Percentiles rank a stretch among this genome's conserved stretches.
phyloP scores from a whole-genome alignment of 225 moss, liverwort and hornwort species.

The Marchantia paleacea region DNA sequence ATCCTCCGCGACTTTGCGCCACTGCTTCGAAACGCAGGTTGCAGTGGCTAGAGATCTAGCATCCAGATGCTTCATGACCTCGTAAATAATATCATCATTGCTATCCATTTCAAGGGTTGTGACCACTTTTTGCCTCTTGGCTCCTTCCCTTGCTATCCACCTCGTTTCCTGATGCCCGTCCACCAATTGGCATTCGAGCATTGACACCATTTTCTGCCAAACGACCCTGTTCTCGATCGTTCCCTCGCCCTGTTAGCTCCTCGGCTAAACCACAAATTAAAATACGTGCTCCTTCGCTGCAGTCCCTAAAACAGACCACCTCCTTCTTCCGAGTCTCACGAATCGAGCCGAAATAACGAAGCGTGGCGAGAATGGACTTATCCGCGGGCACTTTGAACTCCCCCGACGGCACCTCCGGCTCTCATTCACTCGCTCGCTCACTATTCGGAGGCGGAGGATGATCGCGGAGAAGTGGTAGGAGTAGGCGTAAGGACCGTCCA shows the following conservation, averaged over 20 bases:
- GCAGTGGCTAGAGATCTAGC: conserved; percentile 40
- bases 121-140: conserved; percentile 29
- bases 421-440: background rate
- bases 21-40: conserved; percentile 36
- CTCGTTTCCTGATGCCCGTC: conserved; percentile 16
- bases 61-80: conserved; percentile 50
- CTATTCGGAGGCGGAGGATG: too few species aligned
- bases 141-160: conserved; percentile 26
- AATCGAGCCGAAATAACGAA: background rate
- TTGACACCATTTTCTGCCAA: conserved; percentile 28
- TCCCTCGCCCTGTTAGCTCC: too few species aligned
- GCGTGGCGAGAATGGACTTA: background rate
- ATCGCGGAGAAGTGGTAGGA: too few species aligned
- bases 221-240: background rate
- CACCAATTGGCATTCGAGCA: conserved; percentile 19
- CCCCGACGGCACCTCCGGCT: background rate
- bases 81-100: conserved; percentile 41
- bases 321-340: too few species aligned
- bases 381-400: too few species aligned
- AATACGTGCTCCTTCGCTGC: background rate
- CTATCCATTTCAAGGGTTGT: conserved; percentile 19
- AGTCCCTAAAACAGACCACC: background rate
- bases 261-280: background rate
- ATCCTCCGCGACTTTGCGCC: conserved; percentile 43
- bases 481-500: background rate